Conservation (phyloP, 352 stramenopile genomes). For the Peronospora tabacina region DNA sequence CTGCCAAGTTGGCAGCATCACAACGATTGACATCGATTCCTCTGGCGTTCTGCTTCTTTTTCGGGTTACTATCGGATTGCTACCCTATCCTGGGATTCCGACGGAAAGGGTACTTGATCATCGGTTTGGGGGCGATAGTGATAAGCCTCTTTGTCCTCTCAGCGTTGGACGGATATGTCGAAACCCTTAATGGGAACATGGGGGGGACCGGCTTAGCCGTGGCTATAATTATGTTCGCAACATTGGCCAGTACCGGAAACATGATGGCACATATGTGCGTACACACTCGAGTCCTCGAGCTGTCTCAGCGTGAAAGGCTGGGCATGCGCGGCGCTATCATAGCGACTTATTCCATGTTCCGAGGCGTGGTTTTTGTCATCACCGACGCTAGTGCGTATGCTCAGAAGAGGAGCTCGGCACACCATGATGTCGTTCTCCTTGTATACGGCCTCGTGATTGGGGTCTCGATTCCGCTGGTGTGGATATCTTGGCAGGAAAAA, state of each 20-base stretch:
- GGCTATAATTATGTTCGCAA: conserved; percentile 19
- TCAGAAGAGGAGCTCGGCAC: conserved; percentile 1
- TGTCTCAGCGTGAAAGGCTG: conserved; percentile 38
- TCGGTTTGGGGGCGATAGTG: conserved; percentile 34
- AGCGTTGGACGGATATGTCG: conserved; percentile 18
- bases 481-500: conserved; percentile 39
- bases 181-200: conserved; percentile 7
- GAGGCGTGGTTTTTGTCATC: conserved; percentile 20
- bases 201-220: conserved; percentile 12
- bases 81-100: conserved; percentile 69
- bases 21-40: conserved; percentile 43
- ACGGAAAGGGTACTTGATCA: conserved; percentile 78
- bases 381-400: conserved; percentile 23
- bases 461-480: conserved; percentile 29
- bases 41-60: conserved; percentile 66
- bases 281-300: conserved; percentile 35
- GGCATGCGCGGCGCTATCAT: conserved; percentile 30
- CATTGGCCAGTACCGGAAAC: conserved; percentile 26
- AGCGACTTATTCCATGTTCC: conserved; percentile 38
- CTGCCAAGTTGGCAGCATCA: conserved; percentile 12
- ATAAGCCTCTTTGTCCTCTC: conserved; percentile 27
- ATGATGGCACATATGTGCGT: conserved; percentile 33
- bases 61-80: conserved; percentile 70
- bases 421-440: conserved; percentile 19
- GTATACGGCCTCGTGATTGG: conserved; percentile 29